A percentile compares a stretch with the other conserved stretches of the same genome.
phyloP scores from a whole-genome alignment of 805 yeast genomes.

The Deakozyma indianensis region DNA sequence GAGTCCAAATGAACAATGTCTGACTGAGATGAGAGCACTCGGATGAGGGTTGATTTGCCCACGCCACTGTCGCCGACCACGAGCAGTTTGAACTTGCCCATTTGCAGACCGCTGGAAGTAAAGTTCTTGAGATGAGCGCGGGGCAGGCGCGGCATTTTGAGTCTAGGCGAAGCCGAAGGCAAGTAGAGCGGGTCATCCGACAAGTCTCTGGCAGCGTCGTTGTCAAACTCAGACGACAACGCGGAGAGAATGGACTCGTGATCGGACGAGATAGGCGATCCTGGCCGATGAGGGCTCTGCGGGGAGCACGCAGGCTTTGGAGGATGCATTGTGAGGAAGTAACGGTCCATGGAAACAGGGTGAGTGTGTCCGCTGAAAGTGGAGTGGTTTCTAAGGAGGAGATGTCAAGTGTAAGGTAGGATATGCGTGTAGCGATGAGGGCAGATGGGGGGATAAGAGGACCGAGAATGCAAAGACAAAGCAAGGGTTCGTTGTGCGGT shows the following conservation, averaged over 20 bases:
- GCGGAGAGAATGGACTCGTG: neutral
- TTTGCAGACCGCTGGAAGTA: slow-evolving; percentile 11
- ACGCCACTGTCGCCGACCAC: slow-evolving; percentile 81
- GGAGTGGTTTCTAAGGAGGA: neutral
- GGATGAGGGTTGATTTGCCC: slow-evolving; percentile 75
- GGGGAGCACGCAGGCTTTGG: neutral
- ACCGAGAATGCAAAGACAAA: no score
- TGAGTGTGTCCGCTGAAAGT: neutral
- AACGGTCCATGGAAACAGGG: neutral
- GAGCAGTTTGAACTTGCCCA: slow-evolving; percentile 26
- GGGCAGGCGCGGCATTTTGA: neutral
- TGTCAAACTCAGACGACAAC: neutral
- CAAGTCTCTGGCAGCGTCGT: neutral
- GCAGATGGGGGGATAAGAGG: no score
- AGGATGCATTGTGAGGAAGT: neutral
- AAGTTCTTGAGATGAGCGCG: slow-evolving; percentile 3
- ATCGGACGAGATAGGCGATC: neutral
- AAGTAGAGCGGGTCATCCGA: neutral
- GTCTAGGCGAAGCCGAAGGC: neutral
- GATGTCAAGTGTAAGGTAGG: no score
- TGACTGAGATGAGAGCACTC: slow-evolving; percentile 51
- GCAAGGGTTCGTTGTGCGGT: no score
- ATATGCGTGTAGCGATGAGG: no score
- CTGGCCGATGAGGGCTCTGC: neutral
- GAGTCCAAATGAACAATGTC: slow-evolving; percentile 14